Conservation (phyloP, 371 early-diverging fungal species). For the Mortierella sp. region DNA sequence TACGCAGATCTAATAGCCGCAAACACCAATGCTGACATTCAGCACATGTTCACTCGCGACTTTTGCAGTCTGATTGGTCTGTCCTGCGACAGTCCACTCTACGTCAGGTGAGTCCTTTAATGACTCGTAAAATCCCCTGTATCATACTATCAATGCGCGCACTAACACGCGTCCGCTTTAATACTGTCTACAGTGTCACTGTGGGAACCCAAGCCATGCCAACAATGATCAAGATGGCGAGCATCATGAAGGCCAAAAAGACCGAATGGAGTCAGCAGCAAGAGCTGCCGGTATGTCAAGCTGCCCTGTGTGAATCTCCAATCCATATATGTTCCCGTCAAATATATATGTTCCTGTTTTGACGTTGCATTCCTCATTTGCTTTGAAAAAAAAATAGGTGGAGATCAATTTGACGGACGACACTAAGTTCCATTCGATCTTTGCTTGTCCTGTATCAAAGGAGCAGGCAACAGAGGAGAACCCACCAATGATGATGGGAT, state of each 20-base stretch:
- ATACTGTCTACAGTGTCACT: slow-evolving; percentile 63
- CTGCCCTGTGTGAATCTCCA: background rate
- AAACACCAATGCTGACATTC: slow-evolving; percentile 72
- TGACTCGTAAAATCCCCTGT: no score
- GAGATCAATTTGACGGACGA: slow-evolving; percentile 89
- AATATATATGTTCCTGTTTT: background rate
- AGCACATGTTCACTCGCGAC: slow-evolving; percentile 83
- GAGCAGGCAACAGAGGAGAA: slow-evolving; percentile 95
- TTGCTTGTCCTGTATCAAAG: slow-evolving; percentile 98
- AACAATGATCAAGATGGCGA: slow-evolving; percentile 89
- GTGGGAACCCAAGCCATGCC: slow-evolving; percentile 95
- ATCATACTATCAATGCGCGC: background rate
- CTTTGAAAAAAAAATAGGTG: slow-evolving; percentile 51
- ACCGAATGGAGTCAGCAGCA: slow-evolving; percentile 93
- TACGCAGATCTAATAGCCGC: slow-evolving; percentile 77
- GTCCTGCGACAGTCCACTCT: slow-evolving; percentile 84
- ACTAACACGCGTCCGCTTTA: background rate
- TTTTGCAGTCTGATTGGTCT: slow-evolving; percentile 90
- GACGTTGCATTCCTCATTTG: background rate
- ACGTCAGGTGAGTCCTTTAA: slow-evolving; percentile 67
- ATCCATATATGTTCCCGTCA: no score
- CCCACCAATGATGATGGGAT: slow-evolving; percentile 98
- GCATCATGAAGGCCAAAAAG: slow-evolving; percentile 85
- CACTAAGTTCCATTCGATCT: slow-evolving; percentile 94
- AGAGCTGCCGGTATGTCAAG: slow-evolving; percentile 83